Evolutionary conservation across 1,284 basidiomycete genomes (phyloP), one percentile per base, ranked within the genome.

Genomic region (Trichosporon asahii): DNA sequence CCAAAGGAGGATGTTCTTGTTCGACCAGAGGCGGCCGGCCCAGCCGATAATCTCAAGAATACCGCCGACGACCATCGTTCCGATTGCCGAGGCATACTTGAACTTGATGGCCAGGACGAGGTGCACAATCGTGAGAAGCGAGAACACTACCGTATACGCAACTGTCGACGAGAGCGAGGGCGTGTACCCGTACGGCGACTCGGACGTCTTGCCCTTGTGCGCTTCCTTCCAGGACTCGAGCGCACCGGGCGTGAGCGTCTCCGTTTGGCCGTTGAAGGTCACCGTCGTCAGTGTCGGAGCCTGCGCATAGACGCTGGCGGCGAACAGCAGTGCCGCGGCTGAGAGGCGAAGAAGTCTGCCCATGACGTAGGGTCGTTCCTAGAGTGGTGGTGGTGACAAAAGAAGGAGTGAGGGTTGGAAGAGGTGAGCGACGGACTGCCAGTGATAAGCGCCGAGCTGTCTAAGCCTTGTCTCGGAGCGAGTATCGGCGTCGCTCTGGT

Each of bases 161-260:
- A 77, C 57, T 8, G 66, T 66, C 60, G 64, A 72, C 11, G 65
- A 68, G 0, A 70, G 61, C 14, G 68, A 66, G 0, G 79, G 79
- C 1, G 66, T 70, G 75, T 81, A 81, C 46, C 77, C 77, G 68
- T 81, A 81, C 15, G 77, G 77, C 49, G 77, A 76, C 18, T 65
- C 23, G 23, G 8, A 1, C 1, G 68, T 57, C 18, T 63, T n/a
- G 55, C 60, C 72, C 15, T 78, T 76, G 57, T 29, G 27, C 27
- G 35, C 33, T 2, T 37, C 63, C 57, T 61, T 61, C 27, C 27
- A 61, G 15, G 27, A n/a, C 57, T 33, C 18, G 15, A 61, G 29
- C 29, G 27, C 29, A 31, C 8, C 57, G 29, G 27, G 94, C 93
- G 79, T 93, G 94, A 72, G 88, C 82, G 61, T 95, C 83, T 9